Conservation (phyloP, 2,329 filamentous ascomycete species). For the Hymenoscyphus repandus region DNA sequence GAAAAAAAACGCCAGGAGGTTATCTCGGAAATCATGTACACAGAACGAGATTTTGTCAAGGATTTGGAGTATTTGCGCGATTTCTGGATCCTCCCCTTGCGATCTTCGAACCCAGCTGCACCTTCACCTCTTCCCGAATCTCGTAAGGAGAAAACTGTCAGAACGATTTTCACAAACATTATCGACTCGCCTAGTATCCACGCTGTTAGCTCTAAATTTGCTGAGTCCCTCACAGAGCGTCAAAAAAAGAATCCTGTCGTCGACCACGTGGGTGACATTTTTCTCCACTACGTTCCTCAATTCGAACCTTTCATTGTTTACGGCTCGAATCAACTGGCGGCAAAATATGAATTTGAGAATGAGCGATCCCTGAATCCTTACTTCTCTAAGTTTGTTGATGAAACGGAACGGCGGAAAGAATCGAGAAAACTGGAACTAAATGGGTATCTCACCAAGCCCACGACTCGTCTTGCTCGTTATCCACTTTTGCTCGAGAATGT, state of each 20-base stretch:
- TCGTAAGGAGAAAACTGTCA: slow-evolving; percentile 83
- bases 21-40: slow-evolving; percentile 98
- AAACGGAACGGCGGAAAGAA: slow-evolving; percentile 92
- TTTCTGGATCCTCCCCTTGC: slow-evolving; percentile 95
- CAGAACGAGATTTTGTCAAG: slow-evolving; percentile 97
- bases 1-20: slow-evolving; percentile 98
- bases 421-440: slow-evolving; percentile 95
- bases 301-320: slow-evolving; percentile 97
- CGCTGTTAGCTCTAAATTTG: slow-evolving; percentile 82
- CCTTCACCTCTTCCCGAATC: slow-evolving; percentile 84
- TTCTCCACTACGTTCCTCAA: slow-evolving; percentile 82
- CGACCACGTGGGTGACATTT: slow-evolving; percentile 85
- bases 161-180: slow-evolving; percentile 93
- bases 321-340: slow-evolving; percentile 90
- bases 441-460: slow-evolving; percentile 95
- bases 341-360: slow-evolving; percentile 97
- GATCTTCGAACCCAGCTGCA: slow-evolving; percentile 57
- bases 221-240: slow-evolving; percentile 78
- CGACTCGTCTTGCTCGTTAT: slow-evolving; percentile 89
- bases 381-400: slow-evolving; percentile 90
- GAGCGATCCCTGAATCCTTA: slow-evolving; percentile 81
- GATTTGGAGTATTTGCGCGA: slow-evolving; percentile 95
- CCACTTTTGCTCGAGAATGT: slow-evolving; percentile 88
- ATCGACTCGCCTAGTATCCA: slow-evolving; percentile 79
- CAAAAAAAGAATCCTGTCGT: slow-evolving; percentile 91